Percentiles rank a stretch among this genome's conserved stretches.
phyloP scores from a whole-genome alignment of 345 rosid genomes.

The Gossypium rotundifolium region DNA sequence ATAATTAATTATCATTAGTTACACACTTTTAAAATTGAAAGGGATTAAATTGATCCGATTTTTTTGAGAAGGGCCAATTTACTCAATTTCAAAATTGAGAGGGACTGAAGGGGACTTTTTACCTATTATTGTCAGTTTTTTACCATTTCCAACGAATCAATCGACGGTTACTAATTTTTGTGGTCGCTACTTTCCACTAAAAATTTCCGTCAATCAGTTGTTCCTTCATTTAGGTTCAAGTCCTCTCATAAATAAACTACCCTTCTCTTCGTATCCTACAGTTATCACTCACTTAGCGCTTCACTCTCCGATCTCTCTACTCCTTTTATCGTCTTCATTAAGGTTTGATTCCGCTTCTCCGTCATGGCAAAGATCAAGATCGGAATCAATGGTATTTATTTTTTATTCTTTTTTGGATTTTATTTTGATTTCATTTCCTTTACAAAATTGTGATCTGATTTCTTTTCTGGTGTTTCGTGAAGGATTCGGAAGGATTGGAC shows the following conservation, averaged over 20 bases:
- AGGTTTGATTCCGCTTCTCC: too few relatives aligned
- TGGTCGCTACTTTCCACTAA: not conserved
- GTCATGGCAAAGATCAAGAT: conserved; percentile 59
- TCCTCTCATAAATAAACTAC: not conserved
- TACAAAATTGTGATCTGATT: not conserved
- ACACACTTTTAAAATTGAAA: too few relatives aligned
- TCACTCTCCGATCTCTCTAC: not conserved
- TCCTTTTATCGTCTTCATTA: not conserved
- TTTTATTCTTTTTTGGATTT: not conserved
- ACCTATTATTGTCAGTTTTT: not conserved
- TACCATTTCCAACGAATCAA: not conserved
- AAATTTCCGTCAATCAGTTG: not conserved
- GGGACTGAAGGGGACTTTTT: too few relatives aligned
- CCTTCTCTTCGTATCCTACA: not conserved
- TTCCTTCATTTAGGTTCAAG: not conserved
- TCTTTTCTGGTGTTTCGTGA: not conserved
- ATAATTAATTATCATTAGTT: too few relatives aligned
- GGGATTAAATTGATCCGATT: too few relatives aligned
- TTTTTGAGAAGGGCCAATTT: too few relatives aligned
- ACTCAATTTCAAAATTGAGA: too few relatives aligned
- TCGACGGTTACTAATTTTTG: not conserved
- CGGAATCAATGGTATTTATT: conserved; percentile 44
- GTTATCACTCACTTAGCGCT: not conserved
- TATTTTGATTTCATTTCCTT: too few relatives aligned
- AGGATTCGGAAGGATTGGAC: conserved; percentile 79